These are phyloP conservation scores for Tetramitus jugosus DNA, from an alignment of 208 protist species.

Conservation along the genomic window DNA sequence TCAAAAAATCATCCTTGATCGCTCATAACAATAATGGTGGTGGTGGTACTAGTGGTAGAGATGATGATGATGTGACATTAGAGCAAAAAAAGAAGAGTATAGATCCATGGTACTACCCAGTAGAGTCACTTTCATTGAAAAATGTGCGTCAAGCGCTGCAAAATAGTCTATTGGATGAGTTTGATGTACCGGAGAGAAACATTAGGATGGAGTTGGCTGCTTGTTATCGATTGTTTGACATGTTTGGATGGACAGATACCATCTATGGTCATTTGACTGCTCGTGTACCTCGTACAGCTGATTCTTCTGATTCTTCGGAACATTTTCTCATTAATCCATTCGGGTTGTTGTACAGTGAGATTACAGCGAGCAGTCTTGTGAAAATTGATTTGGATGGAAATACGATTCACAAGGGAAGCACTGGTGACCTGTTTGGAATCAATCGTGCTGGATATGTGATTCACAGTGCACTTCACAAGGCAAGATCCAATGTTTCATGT, in stretches of 20 bases:
- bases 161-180: background rate
- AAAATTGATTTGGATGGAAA: constrained; percentile 18
- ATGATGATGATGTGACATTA: too few species aligned
- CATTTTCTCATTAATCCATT: constrained; percentile 28
- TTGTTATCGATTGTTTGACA: constrained; percentile 24
- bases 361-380: constrained; percentile 16
- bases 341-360: constrained; percentile 13
- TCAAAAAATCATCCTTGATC: too few species aligned
- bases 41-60: too few species aligned
- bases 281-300: background rate
- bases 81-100: too few species aligned
- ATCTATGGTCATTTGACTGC: constrained; percentile 27
- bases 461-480: constrained; percentile 12
- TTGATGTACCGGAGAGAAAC: background rate
- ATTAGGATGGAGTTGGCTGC: constrained; percentile 12
- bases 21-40: too few species aligned
- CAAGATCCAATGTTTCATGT: background rate
- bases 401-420: constrained; percentile 5
- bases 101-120: background rate
- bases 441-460: constrained; percentile 27
- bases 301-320: background rate
- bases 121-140: background rate
- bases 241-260: constrained; percentile 21
- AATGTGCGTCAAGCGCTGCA: background rate
- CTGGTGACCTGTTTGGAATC: constrained; percentile 20